Conservation (phyloP, 2,329 filamentous ascomycete species). For the Xylaria sp. region DNA sequence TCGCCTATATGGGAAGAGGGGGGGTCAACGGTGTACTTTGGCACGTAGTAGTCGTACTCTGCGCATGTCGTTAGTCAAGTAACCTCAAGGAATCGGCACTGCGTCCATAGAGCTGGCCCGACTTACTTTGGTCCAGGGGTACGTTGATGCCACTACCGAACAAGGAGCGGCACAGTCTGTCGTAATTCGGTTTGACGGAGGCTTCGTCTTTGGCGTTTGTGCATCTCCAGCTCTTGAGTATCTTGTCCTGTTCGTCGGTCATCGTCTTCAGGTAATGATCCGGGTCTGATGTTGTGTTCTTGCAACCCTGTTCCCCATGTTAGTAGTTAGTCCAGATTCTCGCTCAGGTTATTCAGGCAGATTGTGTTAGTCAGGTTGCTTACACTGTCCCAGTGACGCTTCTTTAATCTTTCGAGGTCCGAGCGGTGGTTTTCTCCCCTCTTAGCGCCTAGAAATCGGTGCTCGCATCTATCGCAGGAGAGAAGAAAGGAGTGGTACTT, state of each 20-base stretch:
- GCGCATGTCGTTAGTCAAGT: not conserved
- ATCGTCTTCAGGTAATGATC: constrained; percentile 1
- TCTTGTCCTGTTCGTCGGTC: constrained; percentile 4
- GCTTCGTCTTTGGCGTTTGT: not conserved
- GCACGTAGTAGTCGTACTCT: constrained; percentile 10
- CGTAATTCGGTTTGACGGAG: not conserved
- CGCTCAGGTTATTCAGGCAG: not conserved
- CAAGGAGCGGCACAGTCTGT: constrained; percentile 4
- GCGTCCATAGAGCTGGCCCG: not conserved
- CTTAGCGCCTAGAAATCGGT: constrained; percentile 2
- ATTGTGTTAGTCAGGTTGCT: too few species aligned
- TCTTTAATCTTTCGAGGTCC: not conserved
- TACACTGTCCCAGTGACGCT: not conserved
- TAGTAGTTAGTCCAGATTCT: not conserved
- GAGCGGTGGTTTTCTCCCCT: not conserved
- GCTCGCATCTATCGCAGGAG: constrained; percentile 3
- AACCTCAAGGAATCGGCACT: not conserved
- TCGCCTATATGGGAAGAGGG: not conserved
- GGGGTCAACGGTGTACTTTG: not conserved
- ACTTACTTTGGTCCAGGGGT: constrained; percentile 5
- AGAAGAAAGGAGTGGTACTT: constrained; percentile 21
- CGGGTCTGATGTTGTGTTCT: not conserved
- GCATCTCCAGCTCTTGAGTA: not conserved
- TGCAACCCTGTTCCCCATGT: not conserved
- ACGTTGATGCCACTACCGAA: not conserved